These are phyloP conservation scores for Grigorovia transvaalensis DNA, from an alignment of 805 yeast genomes.

Conservation along the genomic window DNA sequence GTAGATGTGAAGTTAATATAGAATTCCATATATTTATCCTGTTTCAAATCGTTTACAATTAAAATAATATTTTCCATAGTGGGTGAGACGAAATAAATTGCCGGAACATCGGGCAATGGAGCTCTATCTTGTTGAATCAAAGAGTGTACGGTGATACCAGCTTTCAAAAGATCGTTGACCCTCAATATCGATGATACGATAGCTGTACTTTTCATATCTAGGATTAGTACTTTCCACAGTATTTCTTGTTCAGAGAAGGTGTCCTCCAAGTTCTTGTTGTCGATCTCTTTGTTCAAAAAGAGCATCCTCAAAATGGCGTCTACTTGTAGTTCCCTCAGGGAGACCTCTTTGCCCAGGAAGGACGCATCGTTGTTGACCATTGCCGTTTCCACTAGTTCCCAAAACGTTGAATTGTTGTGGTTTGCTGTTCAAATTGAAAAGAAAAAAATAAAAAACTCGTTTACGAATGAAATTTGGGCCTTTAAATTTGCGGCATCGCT, in stretches of 20 bases:
- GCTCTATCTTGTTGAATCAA: constrained; percentile 61
- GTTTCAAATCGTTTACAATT: constrained; percentile 62
- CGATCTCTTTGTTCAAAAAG: constrained; percentile 58
- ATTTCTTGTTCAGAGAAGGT: constrained; percentile 54
- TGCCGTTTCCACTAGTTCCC: not conserved
- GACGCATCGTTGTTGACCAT: not conserved
- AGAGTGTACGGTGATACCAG: constrained; percentile 88
- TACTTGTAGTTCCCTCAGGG: constrained; percentile 36
- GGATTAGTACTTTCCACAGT: constrained; percentile 82
- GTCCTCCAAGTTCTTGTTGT: constrained; percentile 40
- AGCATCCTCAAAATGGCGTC: constrained; percentile 68
- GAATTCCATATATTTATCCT: constrained; percentile 65
- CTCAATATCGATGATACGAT: constrained; percentile 85
- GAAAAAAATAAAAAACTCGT: not conserved
- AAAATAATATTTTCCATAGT: constrained; percentile 60
- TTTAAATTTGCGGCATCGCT: too few relatives aligned
- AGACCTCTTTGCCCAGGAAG: constrained; percentile 3
- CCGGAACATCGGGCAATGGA: constrained; percentile 92
- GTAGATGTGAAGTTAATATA: constrained; percentile 83
- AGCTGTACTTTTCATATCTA: constrained; percentile 73
- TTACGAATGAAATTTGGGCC: not conserved
- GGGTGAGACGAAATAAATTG: constrained; percentile 83
- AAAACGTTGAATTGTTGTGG: not conserved
- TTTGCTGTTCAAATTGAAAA: not conserved
- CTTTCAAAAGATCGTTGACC: constrained; percentile 79